Conservation (phyloP, 805 yeast species). For the Barnettozyma californica region DNA sequence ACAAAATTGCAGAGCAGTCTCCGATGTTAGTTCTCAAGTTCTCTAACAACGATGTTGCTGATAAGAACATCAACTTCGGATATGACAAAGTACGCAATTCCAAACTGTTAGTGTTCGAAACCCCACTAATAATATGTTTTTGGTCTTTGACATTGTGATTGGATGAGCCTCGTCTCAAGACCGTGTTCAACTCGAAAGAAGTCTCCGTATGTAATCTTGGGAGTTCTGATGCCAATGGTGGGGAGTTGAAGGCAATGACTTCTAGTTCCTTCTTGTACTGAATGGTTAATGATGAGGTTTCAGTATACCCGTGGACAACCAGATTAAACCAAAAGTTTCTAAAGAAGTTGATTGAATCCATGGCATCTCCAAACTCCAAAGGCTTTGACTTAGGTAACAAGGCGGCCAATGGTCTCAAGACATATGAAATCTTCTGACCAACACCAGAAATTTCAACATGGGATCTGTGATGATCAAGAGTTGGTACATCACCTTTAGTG, state of each 20-base stretch:
- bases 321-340: constrained; percentile 92
- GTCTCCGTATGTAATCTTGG: constrained; percentile 85
- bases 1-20: constrained; percentile 68
- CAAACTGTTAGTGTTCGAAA: constrained; percentile 37
- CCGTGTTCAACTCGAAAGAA: constrained; percentile 86
- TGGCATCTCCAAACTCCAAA: constrained; percentile 31
- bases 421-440: constrained; percentile 61
- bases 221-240: constrained; percentile 78
- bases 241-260: constrained; percentile 79
- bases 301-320: constrained; percentile 85
- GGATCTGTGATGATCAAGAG: constrained; percentile 72
- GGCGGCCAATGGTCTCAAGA: constrained; percentile 69
- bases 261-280: constrained; percentile 45
- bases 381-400: constrained; percentile 59
- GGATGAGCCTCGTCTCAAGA: constrained; percentile 84
- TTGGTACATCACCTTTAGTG: constrained; percentile 73
- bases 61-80: constrained; percentile 80
- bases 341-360: constrained; percentile 54
- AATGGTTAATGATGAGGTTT: constrained; percentile 47
- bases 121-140: constrained; percentile 45
- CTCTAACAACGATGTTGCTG: constrained; percentile 79
- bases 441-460: constrained; percentile 64
- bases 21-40: constrained; percentile 74
- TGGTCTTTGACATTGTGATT: constrained; percentile 75
- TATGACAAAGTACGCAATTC: constrained; percentile 54